Conservation (phyloP, 805 yeast genomes). For the Jamesozyma lodderae region DNA sequence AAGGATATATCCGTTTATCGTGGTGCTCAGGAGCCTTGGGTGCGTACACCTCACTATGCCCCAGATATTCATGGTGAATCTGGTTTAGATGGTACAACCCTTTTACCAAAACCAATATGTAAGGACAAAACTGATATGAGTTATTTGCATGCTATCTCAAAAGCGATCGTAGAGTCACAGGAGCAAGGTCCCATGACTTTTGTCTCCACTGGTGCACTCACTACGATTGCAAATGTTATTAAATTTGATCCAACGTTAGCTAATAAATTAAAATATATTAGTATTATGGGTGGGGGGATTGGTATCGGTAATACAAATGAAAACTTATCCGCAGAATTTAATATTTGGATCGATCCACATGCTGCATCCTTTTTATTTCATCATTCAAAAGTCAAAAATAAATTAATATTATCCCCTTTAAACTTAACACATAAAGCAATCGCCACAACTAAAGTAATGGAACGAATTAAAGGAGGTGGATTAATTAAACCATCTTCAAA, state of each 20-base stretch:
- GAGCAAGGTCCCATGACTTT: slow-evolving; percentile 50
- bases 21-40: slow-evolving; percentile 55
- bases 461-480: slow-evolving; percentile 32
- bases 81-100: slow-evolving; percentile 68
- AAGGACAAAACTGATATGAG: slow-evolving; percentile 12
- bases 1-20: slow-evolving; percentile 51
- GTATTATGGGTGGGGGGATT: slow-evolving; percentile 70
- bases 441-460: slow-evolving; percentile 33
- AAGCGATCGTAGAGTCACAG: slow-evolving; percentile 36
- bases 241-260: slow-evolving; percentile 45
- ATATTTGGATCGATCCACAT: slow-evolving; percentile 63
- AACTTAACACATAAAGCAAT: slow-evolving; percentile 62
- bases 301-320: slow-evolving; percentile 39
- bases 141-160: slow-evolving; percentile 35
- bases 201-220: slow-evolving; percentile 70
- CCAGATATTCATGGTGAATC: slow-evolving; percentile 61
- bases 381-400: slow-evolving; percentile 39
- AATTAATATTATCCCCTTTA: slow-evolving; percentile 51
- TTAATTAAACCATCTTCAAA: too few relatives aligned
- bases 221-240: slow-evolving; percentile 57
- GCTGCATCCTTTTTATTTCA: slow-evolving; percentile 56
- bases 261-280: slow-evolving; percentile 40
- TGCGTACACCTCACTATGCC: slow-evolving; percentile 41
- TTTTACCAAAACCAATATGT: slow-evolving; percentile 43
- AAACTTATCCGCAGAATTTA: slow-evolving; percentile 60